Evolutionary conservation across 208 protist species (phyloP), one percentile per base, ranked within the genome.

Genomic region (Acanthamoeba triangularis): DNA sequence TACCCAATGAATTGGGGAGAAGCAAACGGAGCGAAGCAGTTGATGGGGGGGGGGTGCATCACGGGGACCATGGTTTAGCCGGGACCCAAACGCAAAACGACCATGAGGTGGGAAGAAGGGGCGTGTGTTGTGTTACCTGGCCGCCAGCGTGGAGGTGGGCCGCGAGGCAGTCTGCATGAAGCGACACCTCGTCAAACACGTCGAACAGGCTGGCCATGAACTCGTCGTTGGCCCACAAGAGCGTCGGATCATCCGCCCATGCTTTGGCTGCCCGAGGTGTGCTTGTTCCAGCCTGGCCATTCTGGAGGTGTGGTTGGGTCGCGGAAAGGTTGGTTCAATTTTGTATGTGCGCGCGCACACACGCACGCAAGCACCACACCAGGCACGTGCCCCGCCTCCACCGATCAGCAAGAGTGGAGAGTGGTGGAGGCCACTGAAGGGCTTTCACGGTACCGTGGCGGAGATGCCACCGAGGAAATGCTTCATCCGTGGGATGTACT

Each of bases 401-500:
- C 37, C 37, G n/a, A 41, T 41, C 37, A 84, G 5, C 1, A 52
- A 8, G 74, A 3, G 5, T 6, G 74, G 20, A 6, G 74, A 37
- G n/a, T 33, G 33, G 41, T 52, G 33, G 5, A 84, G 20, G 20
- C n/a, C n/a, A n/a, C n/a, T n/a, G 30, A 20, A 25, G 30, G 3
- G 76, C 10, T n/a, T 56, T 47, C 35, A 13, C 41, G 37, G 59
- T 41, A 78, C 25, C n/a, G 35, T 13, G 11, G 6, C 18, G 20
- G 35, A 28, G 61, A 93, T 47, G 18, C 0, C 35, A 23, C 23
- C 25, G 13, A 93, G 63, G 59, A 76, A 93, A 23, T 44, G 3
- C 63, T 67, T 93, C 87, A 93, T 93, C 4, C 35, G 52, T 3
- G 59, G 87, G 2, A 74, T 74, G 87, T 74, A 49, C 37, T 93